phyloP scores from a whole-genome alignment of 1,284 basidiomycete species.

The Amylostereum areolatum region DNA sequence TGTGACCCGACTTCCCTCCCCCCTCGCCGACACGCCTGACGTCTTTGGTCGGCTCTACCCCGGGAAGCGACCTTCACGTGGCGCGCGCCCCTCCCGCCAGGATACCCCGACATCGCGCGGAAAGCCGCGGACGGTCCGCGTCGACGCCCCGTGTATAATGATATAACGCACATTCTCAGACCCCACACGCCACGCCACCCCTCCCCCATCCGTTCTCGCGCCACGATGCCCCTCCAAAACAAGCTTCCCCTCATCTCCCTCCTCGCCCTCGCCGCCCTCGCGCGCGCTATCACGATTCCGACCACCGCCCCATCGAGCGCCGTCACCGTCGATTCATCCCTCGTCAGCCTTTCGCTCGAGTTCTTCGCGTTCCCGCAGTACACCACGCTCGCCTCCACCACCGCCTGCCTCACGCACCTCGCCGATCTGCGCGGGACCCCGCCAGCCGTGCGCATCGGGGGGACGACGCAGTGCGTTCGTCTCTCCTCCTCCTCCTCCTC shows the following conservation, averaged over 20 bases:
- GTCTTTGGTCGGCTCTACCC: no score
- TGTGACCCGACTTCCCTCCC: no score
- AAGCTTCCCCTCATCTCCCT: no score
- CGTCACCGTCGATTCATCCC: slow-evolving; percentile 25
- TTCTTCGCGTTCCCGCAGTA: slow-evolving; percentile 39
- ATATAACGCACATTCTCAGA: no score
- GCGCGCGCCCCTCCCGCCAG: no score
- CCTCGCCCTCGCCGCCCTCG: background rate
- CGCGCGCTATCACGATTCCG: slow-evolving; percentile 22
- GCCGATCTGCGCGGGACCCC: slow-evolving; percentile 27
- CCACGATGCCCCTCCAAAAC: no score
- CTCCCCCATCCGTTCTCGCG: background rate
- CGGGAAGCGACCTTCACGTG: no score
- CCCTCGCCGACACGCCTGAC: no score
- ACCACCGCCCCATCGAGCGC: slow-evolving; percentile 24
- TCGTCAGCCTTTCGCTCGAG: slow-evolving; percentile 33
- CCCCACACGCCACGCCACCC: background rate
- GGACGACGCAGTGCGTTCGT: slow-evolving; percentile 34
- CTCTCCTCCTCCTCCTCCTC: background rate
- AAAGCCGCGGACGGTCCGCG: no score
- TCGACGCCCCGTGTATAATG: no score
- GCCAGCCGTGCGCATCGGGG: slow-evolving; percentile 35
- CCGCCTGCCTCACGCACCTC: slow-evolving; percentile 31
- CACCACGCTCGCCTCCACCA: slow-evolving; percentile 27
- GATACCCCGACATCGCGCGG: no score